A percentile compares a stretch with the other conserved stretches of the same genome.
Conservation (phyloP, 306 rosid genomes). For the Prosopis cineraria region DNA sequence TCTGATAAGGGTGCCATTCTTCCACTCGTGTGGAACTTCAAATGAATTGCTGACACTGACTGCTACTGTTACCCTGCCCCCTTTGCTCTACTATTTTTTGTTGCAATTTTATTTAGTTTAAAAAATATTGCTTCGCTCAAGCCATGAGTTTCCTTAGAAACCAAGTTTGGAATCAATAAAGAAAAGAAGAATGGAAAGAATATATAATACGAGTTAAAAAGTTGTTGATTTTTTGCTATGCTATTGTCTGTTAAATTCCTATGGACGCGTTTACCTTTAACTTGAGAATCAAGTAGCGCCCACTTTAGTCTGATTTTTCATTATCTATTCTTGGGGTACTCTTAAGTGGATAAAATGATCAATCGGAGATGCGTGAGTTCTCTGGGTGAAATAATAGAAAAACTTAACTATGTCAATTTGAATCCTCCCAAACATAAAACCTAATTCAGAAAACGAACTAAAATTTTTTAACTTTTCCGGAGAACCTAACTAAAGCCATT, state of each 20-base stretch:
- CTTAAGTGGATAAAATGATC: not conserved
- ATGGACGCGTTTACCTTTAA: not conserved
- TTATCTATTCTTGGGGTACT: not conserved
- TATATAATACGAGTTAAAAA: not conserved
- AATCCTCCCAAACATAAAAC: not conserved
- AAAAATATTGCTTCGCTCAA: not conserved
- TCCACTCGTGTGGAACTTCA: not conserved
- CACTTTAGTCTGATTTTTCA: not conserved
- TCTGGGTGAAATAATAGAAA: too few species aligned
- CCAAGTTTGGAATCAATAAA: slow-evolving; percentile 17
- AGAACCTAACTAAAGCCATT: too few species aligned
- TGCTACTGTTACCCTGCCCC: slow-evolving; percentile 10
- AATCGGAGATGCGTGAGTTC: not conserved
- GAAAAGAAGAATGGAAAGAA: not conserved
- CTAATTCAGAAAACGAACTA: too few species aligned
- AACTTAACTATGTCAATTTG: not conserved
- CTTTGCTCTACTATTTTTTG: not conserved
- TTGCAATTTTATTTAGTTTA: not conserved
- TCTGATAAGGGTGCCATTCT: not conserved
- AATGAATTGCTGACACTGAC: not conserved
- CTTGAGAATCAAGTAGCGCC: not conserved
- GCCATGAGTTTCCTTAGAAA: not conserved
- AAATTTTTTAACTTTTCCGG: too few species aligned
- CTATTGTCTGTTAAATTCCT: not conserved
- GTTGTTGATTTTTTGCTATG: not conserved